Evolutionary conservation across 106 monocot species (phyloP).

Genomic region (Allium sativum): DNA sequence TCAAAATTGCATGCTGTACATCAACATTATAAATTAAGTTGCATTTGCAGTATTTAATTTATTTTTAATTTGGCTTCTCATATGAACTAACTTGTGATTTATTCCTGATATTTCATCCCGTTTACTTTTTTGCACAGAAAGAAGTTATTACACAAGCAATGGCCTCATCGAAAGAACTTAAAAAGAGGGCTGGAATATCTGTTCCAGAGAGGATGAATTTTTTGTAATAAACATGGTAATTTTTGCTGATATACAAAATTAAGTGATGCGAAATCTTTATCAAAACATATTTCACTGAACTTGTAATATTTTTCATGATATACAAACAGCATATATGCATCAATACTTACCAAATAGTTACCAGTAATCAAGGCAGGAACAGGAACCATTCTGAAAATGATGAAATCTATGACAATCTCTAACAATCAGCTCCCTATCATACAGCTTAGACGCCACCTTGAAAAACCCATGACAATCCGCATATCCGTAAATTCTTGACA

Average conservation of each 20-base stretch:
- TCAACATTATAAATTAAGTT: too few relatives aligned
- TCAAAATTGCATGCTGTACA: too few relatives aligned
- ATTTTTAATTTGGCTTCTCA: too few relatives aligned
- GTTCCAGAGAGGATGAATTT: conserved; percentile 52
- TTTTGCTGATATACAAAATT: too few relatives aligned
- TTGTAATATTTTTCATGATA: too few relatives aligned
- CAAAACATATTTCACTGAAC: too few relatives aligned
- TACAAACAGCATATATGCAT: too few relatives aligned
- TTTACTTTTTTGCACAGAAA: conserved; percentile 18
- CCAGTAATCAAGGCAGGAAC: conserved; percentile 36
- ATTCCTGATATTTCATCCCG: too few relatives aligned
- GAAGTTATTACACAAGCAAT: conserved; percentile 44
- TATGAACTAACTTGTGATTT: too few relatives aligned
- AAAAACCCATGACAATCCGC: conserved; percentile 26
- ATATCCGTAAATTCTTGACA: conserved; percentile 29
- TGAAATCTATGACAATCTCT: conserved; percentile 40
- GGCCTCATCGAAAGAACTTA: conserved; percentile 32
- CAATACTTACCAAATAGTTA: neutral
- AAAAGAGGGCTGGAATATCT: conserved; percentile 50
- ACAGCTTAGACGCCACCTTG: conserved; percentile 18
- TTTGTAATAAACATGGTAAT: conserved; percentile 13
- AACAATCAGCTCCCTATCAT: conserved; percentile 19
- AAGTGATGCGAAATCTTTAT: too few relatives aligned
- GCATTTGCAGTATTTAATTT: too few relatives aligned
- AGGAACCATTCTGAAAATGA: conserved; percentile 28